These are phyloP conservation scores for Senna siamea DNA, from an alignment of 306 rosid genomes.

Conservation along the genomic window DNA sequence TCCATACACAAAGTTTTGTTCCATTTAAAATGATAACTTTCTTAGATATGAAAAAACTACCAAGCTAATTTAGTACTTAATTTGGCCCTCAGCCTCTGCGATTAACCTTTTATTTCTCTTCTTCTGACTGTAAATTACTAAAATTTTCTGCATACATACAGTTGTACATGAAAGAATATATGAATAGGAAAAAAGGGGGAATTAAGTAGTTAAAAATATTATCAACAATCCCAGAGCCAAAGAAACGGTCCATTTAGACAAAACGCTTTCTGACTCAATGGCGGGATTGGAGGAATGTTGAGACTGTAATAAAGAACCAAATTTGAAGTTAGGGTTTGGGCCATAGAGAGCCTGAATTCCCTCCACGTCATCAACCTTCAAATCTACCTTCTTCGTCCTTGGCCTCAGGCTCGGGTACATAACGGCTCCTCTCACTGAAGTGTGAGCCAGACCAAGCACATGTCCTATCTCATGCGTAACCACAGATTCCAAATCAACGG, in stretches of 20 bases:
- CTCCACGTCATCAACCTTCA: slow-evolving; percentile 80
- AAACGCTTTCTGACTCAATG: slow-evolving; percentile 23
- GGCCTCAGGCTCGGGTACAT: slow-evolving; percentile 93
- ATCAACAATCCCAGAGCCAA: slow-evolving; percentile 36
- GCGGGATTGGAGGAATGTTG: slow-evolving; percentile 53
- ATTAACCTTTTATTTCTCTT: slow-evolving; percentile 24
- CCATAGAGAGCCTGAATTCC: slow-evolving; percentile 91
- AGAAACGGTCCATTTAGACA: slow-evolving; percentile 39
- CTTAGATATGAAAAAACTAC: neutral
- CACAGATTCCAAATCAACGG: slow-evolving; percentile 94
- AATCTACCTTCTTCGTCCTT: slow-evolving; percentile 68
- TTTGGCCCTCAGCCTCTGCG: slow-evolving; percentile 39
- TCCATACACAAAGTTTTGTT: slow-evolving; percentile 24
- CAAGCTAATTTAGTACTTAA: too few relatives aligned
- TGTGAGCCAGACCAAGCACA: slow-evolving; percentile 82
- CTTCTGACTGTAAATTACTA: neutral
- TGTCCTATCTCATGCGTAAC: slow-evolving; percentile 98
- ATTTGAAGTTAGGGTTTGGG: slow-evolving; percentile 77
- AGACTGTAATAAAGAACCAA: slow-evolving; percentile 59
- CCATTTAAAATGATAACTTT: neutral
- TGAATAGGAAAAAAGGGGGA: neutral
- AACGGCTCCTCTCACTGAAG: slow-evolving; percentile 75
- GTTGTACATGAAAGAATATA: slow-evolving; percentile 32
- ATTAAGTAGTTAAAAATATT: slow-evolving; percentile 30
- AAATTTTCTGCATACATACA: slow-evolving; percentile 20